Base-by-base conservation (phyloP, 176 grass and related monocot genomes). In the Ananas comosus region DNA sequence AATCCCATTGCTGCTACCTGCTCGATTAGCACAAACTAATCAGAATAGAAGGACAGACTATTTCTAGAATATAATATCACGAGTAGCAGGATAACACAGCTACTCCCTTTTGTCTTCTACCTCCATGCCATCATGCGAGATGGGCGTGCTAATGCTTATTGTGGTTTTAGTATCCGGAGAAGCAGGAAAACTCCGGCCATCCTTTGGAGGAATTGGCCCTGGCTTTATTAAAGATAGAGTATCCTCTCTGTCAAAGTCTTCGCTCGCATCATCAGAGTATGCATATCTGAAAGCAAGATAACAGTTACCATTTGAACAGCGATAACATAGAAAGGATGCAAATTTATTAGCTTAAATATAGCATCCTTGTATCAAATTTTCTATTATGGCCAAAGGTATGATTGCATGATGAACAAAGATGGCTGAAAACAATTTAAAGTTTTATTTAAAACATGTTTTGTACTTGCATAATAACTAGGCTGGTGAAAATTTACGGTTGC, bases 21-120 rank as follows among this genome's bases (percentile, higher is more conserved):
- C 33, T 42, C 33, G 33, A 42, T 42, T 42, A 42, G 33, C 33
- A 42, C 33, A 42, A 42, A 42, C 33, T 42, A 42, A 42, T 42
- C 33, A 42, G 33, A 42, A 42, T 42, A 42, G 33, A 42, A 42
- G 33, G 33, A 42, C 5, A 42, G 33, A 42, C 33, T 42, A 42
- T 42, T 42, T 42, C 5, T 42, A 42, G 33, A 42, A 42, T 42
- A 42, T 42, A 42, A 42, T 42, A 42, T 42, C 33, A 42, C 33
- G 4, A 42, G 33, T 42, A 18, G 56, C 56, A 61, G 56, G 56
- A 52, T 51, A 64, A 47, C 27, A 13, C 10, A 59, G 48, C 53
- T 79, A 99, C 81, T 99, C 95, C 25, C 80, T 87, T 78, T 99
- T 99, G 69, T 88, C 91, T 93, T 99, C 95, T 65, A 93, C 94